These are phyloP conservation scores for Bremia lactucae DNA, from an alignment of 352 stramenopile genomes.

Conservation along the genomic window DNA sequence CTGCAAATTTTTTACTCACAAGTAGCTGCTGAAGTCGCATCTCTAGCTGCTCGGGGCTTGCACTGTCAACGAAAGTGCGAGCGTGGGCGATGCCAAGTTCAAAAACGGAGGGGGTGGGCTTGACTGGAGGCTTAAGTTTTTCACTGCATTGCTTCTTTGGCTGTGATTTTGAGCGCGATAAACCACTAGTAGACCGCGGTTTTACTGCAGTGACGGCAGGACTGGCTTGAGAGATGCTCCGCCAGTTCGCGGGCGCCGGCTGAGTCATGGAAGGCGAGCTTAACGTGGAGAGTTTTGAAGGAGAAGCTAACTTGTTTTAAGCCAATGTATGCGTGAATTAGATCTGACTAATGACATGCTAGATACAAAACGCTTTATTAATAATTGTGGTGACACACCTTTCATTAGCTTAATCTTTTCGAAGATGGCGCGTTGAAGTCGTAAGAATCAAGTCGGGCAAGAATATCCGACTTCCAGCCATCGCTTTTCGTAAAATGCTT, in stretches of 20 bases:
- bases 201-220: constrained; percentile 9
- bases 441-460: too few species aligned
- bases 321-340: too few species aligned
- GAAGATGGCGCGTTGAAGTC: too few species aligned
- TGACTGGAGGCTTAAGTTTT: constrained; percentile 11
- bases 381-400: too few species aligned
- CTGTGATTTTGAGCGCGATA: constrained; percentile 36
- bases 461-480: too few species aligned
- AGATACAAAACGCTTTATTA: too few species aligned
- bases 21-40: constrained; percentile 45
- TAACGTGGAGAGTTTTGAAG: neutral
- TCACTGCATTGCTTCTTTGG: constrained; percentile 40
- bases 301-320: too few species aligned
- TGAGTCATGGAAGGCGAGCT: constrained; percentile 17
- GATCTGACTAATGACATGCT: too few species aligned
- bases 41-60: constrained; percentile 42
- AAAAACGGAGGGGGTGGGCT: constrained; percentile 12
- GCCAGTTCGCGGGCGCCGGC: constrained; percentile 26
- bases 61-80: constrained; percentile 19
- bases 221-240: constrained; percentile 10
- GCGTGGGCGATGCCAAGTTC: constrained; percentile 30
- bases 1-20: constrained; percentile 28
- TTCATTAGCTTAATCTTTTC: too few species aligned
- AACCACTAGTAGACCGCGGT: constrained; percentile 1
- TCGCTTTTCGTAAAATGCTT: too few species aligned